A percentile compares a stretch with the other conserved stretches of the same genome.
phyloP scores from a whole-genome alignment of 2,329 filamentous ascomycete genomes.

The Fusarium heterosporum region DNA sequence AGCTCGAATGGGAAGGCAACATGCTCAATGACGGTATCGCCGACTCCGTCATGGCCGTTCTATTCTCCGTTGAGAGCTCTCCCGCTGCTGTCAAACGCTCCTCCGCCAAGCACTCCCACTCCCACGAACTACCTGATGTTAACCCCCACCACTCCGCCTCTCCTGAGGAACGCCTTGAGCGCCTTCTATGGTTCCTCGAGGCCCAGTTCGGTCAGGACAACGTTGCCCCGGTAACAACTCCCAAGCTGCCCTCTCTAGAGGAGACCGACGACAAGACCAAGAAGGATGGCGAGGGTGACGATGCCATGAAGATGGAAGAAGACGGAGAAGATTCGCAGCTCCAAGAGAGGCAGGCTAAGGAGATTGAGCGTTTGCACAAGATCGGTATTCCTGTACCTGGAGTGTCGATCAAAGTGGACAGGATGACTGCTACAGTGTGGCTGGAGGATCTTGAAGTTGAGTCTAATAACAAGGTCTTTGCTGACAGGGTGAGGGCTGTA shows the following conservation, averaged over 20 bases:
- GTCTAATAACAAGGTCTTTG: slow-evolving; percentile 80
- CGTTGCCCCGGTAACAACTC: slow-evolving; percentile 78
- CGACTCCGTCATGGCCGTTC: slow-evolving; percentile 94
- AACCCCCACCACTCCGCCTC: slow-evolving; percentile 81
- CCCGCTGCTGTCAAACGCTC: slow-evolving; percentile 90
- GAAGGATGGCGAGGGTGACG: slow-evolving; percentile 55
- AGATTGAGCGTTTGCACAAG: slow-evolving; percentile 82
- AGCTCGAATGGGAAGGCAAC: slow-evolving; percentile 97
- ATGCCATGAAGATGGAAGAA: slow-evolving; percentile 51
- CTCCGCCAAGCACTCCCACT: slow-evolving; percentile 51
- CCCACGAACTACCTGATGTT: slow-evolving; percentile 58
- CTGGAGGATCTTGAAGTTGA: slow-evolving; percentile 92
- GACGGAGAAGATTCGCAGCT: slow-evolving; percentile 58
- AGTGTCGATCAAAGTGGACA: slow-evolving; percentile 87
- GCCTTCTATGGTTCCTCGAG: slow-evolving; percentile 95
- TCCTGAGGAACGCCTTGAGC: slow-evolving; percentile 80
- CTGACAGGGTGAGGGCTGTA: slow-evolving; percentile 87
- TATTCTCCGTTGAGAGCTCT: slow-evolving; percentile 92
- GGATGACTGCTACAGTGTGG: slow-evolving; percentile 89
- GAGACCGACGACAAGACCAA: slow-evolving; percentile 50
- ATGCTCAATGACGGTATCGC: slow-evolving; percentile 97
- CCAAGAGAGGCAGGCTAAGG: slow-evolving; percentile 70
- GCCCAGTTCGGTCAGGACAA: slow-evolving; percentile 91
- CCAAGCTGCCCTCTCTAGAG: slow-evolving; percentile 64
- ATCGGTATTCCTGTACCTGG: slow-evolving; percentile 93